phyloP scores from a whole-genome alignment of 495 filamentous ascomycete genomes.

The Penicillium flavigenum region DNA sequence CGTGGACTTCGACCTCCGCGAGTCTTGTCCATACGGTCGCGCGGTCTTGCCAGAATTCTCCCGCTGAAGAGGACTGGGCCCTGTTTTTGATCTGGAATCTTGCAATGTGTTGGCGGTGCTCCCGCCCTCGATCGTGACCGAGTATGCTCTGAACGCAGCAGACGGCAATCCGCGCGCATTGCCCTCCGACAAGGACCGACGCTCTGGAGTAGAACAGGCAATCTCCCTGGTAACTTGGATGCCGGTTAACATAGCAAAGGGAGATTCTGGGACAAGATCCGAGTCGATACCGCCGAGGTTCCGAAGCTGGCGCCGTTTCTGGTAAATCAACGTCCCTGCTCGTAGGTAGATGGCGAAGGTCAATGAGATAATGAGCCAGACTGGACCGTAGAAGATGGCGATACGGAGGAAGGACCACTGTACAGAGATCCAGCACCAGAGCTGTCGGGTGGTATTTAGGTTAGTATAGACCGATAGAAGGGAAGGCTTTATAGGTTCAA shows the following conservation, averaged over 20 bases:
- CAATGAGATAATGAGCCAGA: slow-evolving; percentile 73
- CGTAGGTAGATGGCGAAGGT: slow-evolving; percentile 74
- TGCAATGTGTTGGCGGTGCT: slow-evolving; percentile 1
- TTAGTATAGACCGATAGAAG: not conserved
- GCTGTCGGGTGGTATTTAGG: slow-evolving; percentile 23
- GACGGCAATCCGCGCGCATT: slow-evolving; percentile 6
- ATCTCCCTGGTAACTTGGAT: slow-evolving; percentile 48
- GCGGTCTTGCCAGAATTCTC: slow-evolving; percentile 10
- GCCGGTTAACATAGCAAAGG: slow-evolving; percentile 61
- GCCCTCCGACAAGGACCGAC: slow-evolving; percentile 5
- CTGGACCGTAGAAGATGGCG: slow-evolving; percentile 76
- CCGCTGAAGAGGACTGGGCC: slow-evolving; percentile 8
- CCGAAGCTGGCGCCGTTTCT: slow-evolving; percentile 46
- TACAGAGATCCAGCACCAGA: slow-evolving; percentile 82
- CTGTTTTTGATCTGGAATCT: slow-evolving; percentile 1
- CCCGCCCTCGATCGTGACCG: slow-evolving; percentile 39
- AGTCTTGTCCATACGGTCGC: slow-evolving; percentile 16
- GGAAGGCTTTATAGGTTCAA: slow-evolving; percentile 7
- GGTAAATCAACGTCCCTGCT: slow-evolving; percentile 69
- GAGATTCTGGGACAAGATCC: slow-evolving; percentile 34
- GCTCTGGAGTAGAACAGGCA: slow-evolving; percentile 21
- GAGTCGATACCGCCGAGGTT: slow-evolving; percentile 43
- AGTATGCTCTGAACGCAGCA: slow-evolving; percentile 31
- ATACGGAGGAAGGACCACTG: slow-evolving; percentile 74
- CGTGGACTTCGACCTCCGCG: slow-evolving; percentile 18